These are phyloP conservation scores for Sphenostylis stenocarpa DNA, from an alignment of 306 rosid genomes.

Conservation along the genomic window DNA sequence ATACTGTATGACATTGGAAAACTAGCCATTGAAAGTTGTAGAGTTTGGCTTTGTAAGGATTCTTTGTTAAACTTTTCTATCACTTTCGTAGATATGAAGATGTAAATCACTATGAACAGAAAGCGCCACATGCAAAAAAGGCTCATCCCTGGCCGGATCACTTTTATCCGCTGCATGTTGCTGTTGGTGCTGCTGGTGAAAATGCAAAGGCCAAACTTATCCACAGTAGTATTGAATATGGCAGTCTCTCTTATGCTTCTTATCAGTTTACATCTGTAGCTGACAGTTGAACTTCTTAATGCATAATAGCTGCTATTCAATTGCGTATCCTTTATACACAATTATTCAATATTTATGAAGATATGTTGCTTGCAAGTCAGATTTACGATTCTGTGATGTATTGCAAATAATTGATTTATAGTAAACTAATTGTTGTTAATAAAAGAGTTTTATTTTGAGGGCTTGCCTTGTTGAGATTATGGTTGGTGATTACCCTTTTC, in stretches of 20 bases:
- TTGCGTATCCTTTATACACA: neutral
- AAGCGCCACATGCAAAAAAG: slow-evolving; percentile 72
- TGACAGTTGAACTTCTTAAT: slow-evolving; percentile 19
- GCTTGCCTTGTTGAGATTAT: slow-evolving; percentile 7
- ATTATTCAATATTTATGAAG: neutral
- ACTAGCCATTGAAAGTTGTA: neutral
- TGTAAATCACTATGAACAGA: slow-evolving; percentile 61
- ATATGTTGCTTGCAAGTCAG: slow-evolving; percentile 16
- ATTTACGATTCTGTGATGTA: slow-evolving; percentile 6
- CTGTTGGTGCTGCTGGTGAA: slow-evolving; percentile 80
- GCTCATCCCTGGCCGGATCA: slow-evolving; percentile 88
- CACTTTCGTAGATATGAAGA: slow-evolving; percentile 61
- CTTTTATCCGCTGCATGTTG: slow-evolving; percentile 76
- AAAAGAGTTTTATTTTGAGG: neutral
- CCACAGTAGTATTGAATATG: slow-evolving; percentile 61
- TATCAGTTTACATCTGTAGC: slow-evolving; percentile 60
- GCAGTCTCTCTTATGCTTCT: slow-evolving; percentile 75
- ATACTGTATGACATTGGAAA: neutral
- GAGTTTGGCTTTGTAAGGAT: slow-evolving; percentile 19
- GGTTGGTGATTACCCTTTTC: neutral
- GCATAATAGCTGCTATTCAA: neutral
- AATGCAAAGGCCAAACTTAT: slow-evolving; percentile 57
- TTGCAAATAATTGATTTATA: neutral
- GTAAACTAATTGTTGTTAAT: neutral
- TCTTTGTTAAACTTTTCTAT: slow-evolving; percentile 19